Evolutionary conservation across 768 basidiomycete species (phyloP), one percentile per base, ranked within the genome.

Genomic region (Phanerochaete carnosa): DNA sequence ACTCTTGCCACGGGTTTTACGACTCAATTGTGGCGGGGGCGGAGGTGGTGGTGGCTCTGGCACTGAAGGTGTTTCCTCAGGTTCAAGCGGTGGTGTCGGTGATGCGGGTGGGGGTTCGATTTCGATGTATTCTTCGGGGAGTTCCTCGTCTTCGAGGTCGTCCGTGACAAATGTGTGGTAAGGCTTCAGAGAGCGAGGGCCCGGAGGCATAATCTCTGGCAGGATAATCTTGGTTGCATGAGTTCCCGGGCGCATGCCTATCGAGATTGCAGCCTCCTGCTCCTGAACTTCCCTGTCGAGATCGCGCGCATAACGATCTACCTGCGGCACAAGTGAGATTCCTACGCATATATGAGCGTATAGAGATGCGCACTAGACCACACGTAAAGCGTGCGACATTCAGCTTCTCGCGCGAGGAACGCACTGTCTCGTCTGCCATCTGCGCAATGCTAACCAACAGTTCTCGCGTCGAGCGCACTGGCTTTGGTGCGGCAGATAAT

Each of bases 241-340:
- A 0, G 83, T 83, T 12, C 83, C 84, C 4, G 79, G 76, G 12
- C 81, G 79, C 23, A 79, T 73, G 22, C 83, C 84, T 22, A 84
- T 74, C 12, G 80, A 77, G 49, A 87, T 79, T 19, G 80, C 75
- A 32, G 80, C 77, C 66, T 87, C 83, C 65, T 85, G 82, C 61
- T 85, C 82, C 52, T 81, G 80, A 58, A 89, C 83, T n/a, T 82
- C 87, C 65, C 90, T 84, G 64, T 94, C 91, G 25, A 95, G 76
- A 43, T 90, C 79, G 25, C 87, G 84, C 29, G 90, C 86, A 67
- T 94, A 90, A 35, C 92, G 80, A 63, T 93, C 89, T 13, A 93
- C 82, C 92, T 94, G 52, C n/a, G 23, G 7, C 2, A 7, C 13
- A 35, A 15, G 37, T 39, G 23, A 16, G 37, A 13, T 5, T 0